phyloP scores from a whole-genome alignment of 352 stramenopile genomes.

The Globisporangium rhizosaccharum region DNA sequence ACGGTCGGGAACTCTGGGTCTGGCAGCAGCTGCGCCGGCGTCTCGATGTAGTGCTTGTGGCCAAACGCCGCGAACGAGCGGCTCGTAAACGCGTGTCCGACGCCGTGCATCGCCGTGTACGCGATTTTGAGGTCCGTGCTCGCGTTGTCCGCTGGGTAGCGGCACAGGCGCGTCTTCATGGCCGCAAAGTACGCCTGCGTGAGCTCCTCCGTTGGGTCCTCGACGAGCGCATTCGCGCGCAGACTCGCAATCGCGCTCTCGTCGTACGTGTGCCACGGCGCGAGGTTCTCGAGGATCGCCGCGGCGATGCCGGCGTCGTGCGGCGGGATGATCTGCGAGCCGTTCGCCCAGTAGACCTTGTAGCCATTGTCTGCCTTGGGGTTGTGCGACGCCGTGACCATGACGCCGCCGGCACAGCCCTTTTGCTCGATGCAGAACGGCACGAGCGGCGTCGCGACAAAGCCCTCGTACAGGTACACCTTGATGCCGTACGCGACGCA shows the following conservation, averaged over 20 bases:
- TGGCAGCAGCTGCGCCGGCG: constrained; percentile 87
- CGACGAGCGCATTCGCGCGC: constrained; percentile 36
- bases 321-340: constrained; percentile 96
- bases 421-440: constrained; percentile 82
- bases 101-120: constrained; percentile 98
- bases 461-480: constrained; percentile 88
- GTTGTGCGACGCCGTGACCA: constrained; percentile 98
- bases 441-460: constrained; percentile 96
- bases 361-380: constrained; percentile 97
- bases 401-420: constrained; percentile 80
- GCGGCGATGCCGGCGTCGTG: constrained; percentile 92
- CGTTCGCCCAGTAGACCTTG: constrained; percentile 96
- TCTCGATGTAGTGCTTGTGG: constrained; percentile 79
- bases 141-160: constrained; percentile 62
- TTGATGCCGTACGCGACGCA: constrained; percentile 79
- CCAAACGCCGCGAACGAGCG: constrained; percentile 89
- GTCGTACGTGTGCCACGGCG: constrained; percentile 77
- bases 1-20: constrained; percentile 97
- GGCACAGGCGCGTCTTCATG: constrained; percentile 47
- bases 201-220: constrained; percentile 68
- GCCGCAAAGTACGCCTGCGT: constrained; percentile 64
- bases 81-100: constrained; percentile 91
- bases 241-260: constrained; percentile 32
- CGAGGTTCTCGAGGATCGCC: constrained; percentile 88
- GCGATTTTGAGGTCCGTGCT: constrained; percentile 71